Conservation (phyloP, 352 stramenopile species). For the Pythium brassicae region DNA sequence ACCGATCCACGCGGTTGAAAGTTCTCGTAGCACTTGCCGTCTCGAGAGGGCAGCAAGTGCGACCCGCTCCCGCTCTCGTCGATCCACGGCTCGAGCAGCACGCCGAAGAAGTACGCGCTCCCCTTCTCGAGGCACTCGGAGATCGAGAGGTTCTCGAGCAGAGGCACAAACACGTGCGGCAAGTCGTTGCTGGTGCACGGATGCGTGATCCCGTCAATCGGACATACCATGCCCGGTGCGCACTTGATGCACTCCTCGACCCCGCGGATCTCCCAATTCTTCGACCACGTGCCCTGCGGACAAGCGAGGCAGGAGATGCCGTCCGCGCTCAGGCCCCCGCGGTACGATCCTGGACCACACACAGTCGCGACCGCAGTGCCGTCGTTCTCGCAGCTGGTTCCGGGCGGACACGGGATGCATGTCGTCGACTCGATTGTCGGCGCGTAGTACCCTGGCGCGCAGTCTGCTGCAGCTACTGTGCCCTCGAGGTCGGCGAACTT, state of each 20-base stretch:
- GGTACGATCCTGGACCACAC: slow-evolving; percentile 93
- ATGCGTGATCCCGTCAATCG: slow-evolving; percentile 93
- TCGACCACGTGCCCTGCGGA: slow-evolving; percentile 96
- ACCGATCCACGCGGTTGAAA: slow-evolving; percentile 77
- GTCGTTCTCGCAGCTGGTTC: slow-evolving; percentile 90
- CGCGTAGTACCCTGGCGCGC: slow-evolving; percentile 94
- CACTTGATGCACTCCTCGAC: slow-evolving; percentile 91
- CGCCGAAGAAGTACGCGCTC: slow-evolving; percentile 89
- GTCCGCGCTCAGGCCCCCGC: slow-evolving; percentile 80
- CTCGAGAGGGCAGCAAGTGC: slow-evolving; percentile 83
- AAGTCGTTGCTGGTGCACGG: slow-evolving; percentile 92
- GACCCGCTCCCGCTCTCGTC: slow-evolving; percentile 89
- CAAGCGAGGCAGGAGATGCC: slow-evolving; percentile 88
- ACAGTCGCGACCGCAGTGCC: slow-evolving; percentile 84
- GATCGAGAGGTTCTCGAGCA: slow-evolving; percentile 77
- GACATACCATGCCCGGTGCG: slow-evolving; percentile 90
- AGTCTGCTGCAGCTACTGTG: slow-evolving; percentile 88
- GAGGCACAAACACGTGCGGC: slow-evolving; percentile 87
- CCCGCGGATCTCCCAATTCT: slow-evolving; percentile 97
- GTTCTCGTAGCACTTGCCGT: slow-evolving; percentile 94
- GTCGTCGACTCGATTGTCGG: slow-evolving; percentile 94
- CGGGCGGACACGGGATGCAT: slow-evolving; percentile 91
- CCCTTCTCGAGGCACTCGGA: slow-evolving; percentile 88
- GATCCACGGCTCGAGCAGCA: slow-evolving; percentile 94
- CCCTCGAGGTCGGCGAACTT: slow-evolving; percentile 91